Conservation (phyloP, 2,329 filamentous ascomycete species). For the Grosmannia serpens region DNA sequence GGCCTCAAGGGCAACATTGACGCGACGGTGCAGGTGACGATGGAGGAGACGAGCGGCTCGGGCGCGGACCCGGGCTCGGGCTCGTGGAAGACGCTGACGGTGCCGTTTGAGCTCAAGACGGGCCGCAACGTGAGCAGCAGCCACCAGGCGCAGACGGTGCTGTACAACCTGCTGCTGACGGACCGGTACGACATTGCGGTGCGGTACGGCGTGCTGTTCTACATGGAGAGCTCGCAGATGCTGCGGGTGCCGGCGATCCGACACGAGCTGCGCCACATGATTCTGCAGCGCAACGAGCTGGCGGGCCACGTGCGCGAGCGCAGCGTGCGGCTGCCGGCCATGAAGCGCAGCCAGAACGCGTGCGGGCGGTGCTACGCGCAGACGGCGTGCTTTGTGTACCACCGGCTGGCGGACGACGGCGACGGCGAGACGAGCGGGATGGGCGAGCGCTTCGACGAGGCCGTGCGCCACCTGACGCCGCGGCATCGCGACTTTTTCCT, state of each 20-base stretch:
- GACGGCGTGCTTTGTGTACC: constrained; percentile 82
- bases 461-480: constrained; percentile 65
- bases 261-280: constrained; percentile 88
- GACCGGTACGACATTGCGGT: constrained; percentile 93
- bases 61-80: too few relatives aligned
- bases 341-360: constrained; percentile 70
- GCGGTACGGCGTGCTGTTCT: constrained; percentile 83
- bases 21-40: constrained; percentile 81
- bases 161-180: constrained; percentile 86
- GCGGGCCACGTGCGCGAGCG: constrained; percentile 76
- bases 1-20: constrained; percentile 97
- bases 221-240: constrained; percentile 82
- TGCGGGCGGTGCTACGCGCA: constrained; percentile 88
- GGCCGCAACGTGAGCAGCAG: constrained; percentile 71
- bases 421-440: constrained; percentile 71
- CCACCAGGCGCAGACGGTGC: constrained; percentile 84
- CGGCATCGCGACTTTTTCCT: constrained; percentile 74
- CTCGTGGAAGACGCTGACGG: constrained; percentile 56
- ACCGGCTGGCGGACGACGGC: constrained; percentile 79
- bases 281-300: constrained; percentile 86
- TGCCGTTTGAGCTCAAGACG: constrained; percentile 93
- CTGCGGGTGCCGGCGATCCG: constrained; percentile 75
- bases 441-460: constrained; percentile 68
- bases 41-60: constrained; percentile 45
- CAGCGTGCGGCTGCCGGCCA: constrained; percentile 66